Evolutionary conservation across 2,329 filamentous ascomycete species (phyloP), one percentile per base, ranked within the genome.

Genomic region (Podosphaera xanthii): DNA sequence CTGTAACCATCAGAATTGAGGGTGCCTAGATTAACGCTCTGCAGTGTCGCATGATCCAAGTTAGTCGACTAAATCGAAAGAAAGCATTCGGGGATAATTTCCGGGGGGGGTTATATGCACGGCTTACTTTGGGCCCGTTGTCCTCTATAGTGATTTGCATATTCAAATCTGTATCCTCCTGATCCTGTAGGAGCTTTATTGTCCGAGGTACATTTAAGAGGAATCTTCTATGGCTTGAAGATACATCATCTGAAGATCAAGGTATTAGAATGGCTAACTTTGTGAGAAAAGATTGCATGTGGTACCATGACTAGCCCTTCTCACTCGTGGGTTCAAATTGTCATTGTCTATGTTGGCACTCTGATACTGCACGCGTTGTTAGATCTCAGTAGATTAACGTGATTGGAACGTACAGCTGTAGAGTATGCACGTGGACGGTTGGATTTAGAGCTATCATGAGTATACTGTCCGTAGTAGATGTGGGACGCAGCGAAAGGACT

Each of bases 81-180:
- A 40, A 10, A 40, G 10, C 36, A 6, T 40, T 40, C 36, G 22
- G 22, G 22, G 22, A 22, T 22, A 22, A 22, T 22, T 22, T 22
- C 22, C 22, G 22, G 22, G 36, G 5, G 36, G 22, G 22, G n/a
- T n/a, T 22, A 9, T 5, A 9, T 2, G 3, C 35, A 31, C n/a
- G 1, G 12, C 49, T 63, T 70, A 85, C 86, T 77, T 97, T 98
- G 57, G 92, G 91, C 0, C 92, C 92, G 63, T 81, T 79, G 72
- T 98, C 92, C 69, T 97, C 92, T 66, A 97, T 94, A 36, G 92
- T 98, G 70, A 98, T 98, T 71, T 97, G 90, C 77, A 88, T 87
- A 71, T 98, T 96, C 60, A 80, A 77, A 71, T 98, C 90, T 36
- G 90, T 94, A 68, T 98, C 92, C 71, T 98, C 92, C 64, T 91